Conservation (phyloP, 2,329 filamentous ascomycete species). For the Dothistroma septosporum region DNA sequence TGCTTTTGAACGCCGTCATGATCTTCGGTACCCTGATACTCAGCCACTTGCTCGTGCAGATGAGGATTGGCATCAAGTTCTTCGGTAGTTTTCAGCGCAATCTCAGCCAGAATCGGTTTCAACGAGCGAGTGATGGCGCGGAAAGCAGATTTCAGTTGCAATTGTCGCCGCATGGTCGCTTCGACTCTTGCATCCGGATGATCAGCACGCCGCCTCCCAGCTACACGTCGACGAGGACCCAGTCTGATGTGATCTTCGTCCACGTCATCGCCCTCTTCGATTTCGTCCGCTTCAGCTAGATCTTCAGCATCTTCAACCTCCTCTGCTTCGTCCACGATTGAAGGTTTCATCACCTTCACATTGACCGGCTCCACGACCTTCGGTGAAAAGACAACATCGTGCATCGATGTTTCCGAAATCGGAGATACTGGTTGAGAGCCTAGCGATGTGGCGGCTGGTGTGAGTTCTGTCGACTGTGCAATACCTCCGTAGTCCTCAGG, state of each 20-base stretch:
- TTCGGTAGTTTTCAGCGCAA: slow-evolving; percentile 58
- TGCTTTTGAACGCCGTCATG: slow-evolving; percentile 38
- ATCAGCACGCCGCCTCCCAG: slow-evolving; percentile 45
- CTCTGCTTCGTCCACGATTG: slow-evolving; percentile 2
- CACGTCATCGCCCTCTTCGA: slow-evolving; percentile 19
- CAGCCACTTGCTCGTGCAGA: slow-evolving; percentile 51
- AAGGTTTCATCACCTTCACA: neutral
- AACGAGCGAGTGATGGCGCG: slow-evolving; percentile 59
- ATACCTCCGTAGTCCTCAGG: slow-evolving; percentile 11
- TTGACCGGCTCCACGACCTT: slow-evolving; percentile 8
- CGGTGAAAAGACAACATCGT: slow-evolving; percentile 9
- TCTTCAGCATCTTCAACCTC: slow-evolving; percentile 14
- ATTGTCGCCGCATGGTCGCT: slow-evolving; percentile 52
- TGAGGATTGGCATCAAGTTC: slow-evolving; percentile 54
- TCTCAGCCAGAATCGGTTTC: slow-evolving; percentile 62
- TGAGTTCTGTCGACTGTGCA: slow-evolving; percentile 23
- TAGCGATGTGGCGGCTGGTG: slow-evolving; percentile 19
- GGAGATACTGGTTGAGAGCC: slow-evolving; percentile 22
- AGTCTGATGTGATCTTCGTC: slow-evolving; percentile 26
- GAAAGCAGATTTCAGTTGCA: slow-evolving; percentile 63
- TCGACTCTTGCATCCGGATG: slow-evolving; percentile 46
- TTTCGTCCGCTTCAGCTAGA: slow-evolving; percentile 16
- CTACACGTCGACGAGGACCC: slow-evolving; percentile 21
- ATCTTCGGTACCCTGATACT: slow-evolving; percentile 47
- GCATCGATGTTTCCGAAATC: slow-evolving; percentile 20